Percentiles rank a stretch among this genome's conserved stretches.
These are phyloP conservation scores for Ascochyta fabae DNA, from an alignment of 2,329 filamentous ascomycete species.

Conservation along the genomic window DNA sequence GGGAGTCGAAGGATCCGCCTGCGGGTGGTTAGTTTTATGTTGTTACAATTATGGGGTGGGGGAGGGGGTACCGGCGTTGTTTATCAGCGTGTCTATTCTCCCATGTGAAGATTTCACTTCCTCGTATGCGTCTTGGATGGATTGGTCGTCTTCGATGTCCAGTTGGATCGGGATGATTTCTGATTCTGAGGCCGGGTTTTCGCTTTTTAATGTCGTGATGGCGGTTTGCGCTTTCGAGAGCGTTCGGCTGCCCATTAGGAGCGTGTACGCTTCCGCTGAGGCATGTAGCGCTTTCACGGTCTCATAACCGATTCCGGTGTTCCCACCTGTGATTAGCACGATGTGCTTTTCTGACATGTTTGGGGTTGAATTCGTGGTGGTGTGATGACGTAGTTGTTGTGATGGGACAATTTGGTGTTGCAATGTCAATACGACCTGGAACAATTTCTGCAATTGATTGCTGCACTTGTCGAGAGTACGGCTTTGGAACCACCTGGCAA, in stretches of 20 bases:
- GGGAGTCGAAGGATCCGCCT: conserved; percentile 50
- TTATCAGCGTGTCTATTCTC: conserved; percentile 47
- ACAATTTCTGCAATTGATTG: no score
- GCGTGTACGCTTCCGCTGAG: conserved; percentile 58
- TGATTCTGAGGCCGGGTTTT: conserved; percentile 50
- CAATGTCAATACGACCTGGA: no score
- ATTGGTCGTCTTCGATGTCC: conserved; percentile 61
- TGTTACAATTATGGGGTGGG: no score
- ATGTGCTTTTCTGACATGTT: not conserved
- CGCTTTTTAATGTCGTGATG: conserved; percentile 49
- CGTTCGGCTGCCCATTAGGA: conserved; percentile 63
- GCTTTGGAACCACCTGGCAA: no score
- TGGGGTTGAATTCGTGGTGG: no score
- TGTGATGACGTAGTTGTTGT: no score
- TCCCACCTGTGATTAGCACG: conserved; percentile 1
- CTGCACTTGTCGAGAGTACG: no score
- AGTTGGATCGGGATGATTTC: conserved; percentile 56
- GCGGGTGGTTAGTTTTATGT: no score
- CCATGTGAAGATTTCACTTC: conserved; percentile 39
- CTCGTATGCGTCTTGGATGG: conserved; percentile 56
- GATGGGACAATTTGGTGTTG: no score
- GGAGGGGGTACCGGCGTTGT: conserved; percentile 45
- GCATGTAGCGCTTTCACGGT: conserved; percentile 60
- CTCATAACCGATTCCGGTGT: conserved; percentile 65
- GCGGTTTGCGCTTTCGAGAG: conserved; percentile 60